Conservation (phyloP, 2,329 filamentous ascomycete species). For the Fusarium pseudonygamai region DNA sequence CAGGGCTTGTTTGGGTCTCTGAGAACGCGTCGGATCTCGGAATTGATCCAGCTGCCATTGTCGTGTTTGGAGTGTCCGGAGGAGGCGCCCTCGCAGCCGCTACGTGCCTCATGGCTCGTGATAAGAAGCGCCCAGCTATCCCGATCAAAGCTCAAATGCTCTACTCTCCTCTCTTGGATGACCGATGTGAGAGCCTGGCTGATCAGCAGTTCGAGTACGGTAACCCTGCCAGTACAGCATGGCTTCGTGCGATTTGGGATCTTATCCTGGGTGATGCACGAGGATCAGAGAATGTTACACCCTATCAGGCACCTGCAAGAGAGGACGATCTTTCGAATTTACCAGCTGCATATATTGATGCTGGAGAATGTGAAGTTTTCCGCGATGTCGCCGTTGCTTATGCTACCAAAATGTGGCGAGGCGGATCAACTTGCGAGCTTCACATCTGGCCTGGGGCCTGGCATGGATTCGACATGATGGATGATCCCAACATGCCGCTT, state of each 20-base stretch:
- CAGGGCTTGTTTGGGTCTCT: background rate
- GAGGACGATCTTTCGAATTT: background rate
- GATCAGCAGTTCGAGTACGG: constrained; percentile 10
- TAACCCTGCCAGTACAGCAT: background rate
- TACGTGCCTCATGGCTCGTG: constrained; percentile 6
- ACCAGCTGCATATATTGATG: background rate
- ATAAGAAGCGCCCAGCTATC: background rate
- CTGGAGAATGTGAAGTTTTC: constrained; percentile 5
- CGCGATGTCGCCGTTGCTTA: background rate
- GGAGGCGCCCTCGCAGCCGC: constrained; percentile 1
- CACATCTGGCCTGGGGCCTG: constrained; percentile 10
- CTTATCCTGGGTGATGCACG: constrained; percentile 3
- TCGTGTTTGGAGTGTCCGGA: constrained; percentile 2
- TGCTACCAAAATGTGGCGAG: background rate
- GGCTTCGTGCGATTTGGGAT: constrained; percentile 9
- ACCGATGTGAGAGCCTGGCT: constrained; percentile 1
- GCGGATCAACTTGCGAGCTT: constrained; percentile 1
- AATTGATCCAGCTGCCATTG: background rate
- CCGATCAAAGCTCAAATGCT: constrained; percentile 12
- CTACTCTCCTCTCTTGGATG: background rate
- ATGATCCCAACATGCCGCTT: background rate
- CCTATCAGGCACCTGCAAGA: background rate
- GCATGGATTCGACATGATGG: constrained; percentile 9
- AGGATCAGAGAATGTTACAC: background rate
- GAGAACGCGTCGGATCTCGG: background rate